Evolutionary conservation across 768 basidiomycete genomes (phyloP).

Genomic region (Boletus vermiculosoides): DNA sequence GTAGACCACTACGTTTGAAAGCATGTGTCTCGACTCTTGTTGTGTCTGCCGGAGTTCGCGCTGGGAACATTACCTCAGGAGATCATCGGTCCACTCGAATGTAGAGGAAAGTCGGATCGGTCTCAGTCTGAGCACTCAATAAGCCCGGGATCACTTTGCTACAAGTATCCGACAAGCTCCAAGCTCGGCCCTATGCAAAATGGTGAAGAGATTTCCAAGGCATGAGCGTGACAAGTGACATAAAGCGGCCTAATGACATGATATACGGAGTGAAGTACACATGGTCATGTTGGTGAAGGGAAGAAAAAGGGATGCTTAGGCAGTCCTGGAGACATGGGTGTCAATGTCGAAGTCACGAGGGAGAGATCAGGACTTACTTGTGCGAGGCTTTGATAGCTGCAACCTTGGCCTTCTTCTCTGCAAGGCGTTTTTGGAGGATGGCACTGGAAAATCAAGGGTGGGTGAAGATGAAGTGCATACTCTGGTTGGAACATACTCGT

Average conservation of each 20-base stretch:
- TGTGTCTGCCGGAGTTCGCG: not conserved
- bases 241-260: slow-evolving; percentile 25
- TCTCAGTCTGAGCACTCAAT: not conserved
- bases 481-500: slow-evolving; percentile 56
- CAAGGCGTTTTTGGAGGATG: slow-evolving; percentile 82
- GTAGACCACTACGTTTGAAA: too few relatives aligned
- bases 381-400: slow-evolving; percentile 86
- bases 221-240: slow-evolving; percentile 17
- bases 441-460: slow-evolving; percentile 36
- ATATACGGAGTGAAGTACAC: slow-evolving; percentile 21
- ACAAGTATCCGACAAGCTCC: too few relatives aligned
- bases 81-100: not conserved
- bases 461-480: not conserved
- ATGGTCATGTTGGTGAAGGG: slow-evolving; percentile 6
- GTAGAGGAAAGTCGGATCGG: not conserved
- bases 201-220: not conserved
- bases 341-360: not conserved
- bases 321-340: slow-evolving; percentile 11
- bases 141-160: not conserved
- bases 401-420: slow-evolving; percentile 91
- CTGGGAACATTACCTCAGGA: not conserved
- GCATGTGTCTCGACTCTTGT: not conserved
- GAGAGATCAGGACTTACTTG: slow-evolving; percentile 43
- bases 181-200: not conserved
- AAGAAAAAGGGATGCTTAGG: slow-evolving; percentile 11